phyloP scores from a whole-genome alignment of 2,329 filamentous ascomycete genomes.

The Fusarium abutilonis region DNA sequence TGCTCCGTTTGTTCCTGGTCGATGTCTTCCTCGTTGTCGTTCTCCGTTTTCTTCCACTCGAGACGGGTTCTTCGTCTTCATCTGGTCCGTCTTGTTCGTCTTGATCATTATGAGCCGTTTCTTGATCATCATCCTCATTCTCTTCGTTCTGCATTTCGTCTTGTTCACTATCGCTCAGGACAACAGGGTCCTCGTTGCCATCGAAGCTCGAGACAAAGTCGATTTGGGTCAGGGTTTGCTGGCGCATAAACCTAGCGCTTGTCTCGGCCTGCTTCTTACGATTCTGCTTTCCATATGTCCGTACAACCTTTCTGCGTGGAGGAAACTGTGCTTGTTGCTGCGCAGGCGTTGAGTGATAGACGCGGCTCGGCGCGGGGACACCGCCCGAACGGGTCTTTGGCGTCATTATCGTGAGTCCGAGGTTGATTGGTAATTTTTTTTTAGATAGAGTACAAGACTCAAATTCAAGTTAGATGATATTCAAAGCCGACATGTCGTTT shows the following conservation, averaged over 20 bases:
- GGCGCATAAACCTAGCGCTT: conserved; percentile 43
- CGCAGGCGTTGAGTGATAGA: conserved; percentile 52
- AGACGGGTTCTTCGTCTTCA: conserved; percentile 35
- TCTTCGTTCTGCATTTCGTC: conserved; percentile 38
- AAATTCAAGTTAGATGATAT: not conserved
- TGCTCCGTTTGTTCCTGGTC: conserved; percentile 28
- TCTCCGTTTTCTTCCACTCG: conserved; percentile 42
- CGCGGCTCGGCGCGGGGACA: conserved; percentile 49
- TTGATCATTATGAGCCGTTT: conserved; percentile 27
- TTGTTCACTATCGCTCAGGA: conserved; percentile 46
- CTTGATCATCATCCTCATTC: conserved; percentile 25
- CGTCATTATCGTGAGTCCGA: conserved; percentile 44
- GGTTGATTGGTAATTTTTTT: not conserved
- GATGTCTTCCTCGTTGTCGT: conserved; percentile 21
- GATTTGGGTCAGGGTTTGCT: conserved; percentile 57
- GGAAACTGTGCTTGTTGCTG: conserved; percentile 55
- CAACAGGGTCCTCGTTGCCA: conserved; percentile 43
- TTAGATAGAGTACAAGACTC: not conserved
- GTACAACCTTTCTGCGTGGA: conserved; percentile 48
- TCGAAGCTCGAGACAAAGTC: conserved; percentile 52
- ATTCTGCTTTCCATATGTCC: conserved; percentile 49
- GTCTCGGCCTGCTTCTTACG: conserved; percentile 33
- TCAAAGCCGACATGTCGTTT: conserved; percentile 17
- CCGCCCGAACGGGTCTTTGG: conserved; percentile 53
- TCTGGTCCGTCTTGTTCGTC: conserved; percentile 28